phyloP scores from a whole-genome alignment of 1,284 basidiomycete species.

The Melampsora medusae region DNA sequence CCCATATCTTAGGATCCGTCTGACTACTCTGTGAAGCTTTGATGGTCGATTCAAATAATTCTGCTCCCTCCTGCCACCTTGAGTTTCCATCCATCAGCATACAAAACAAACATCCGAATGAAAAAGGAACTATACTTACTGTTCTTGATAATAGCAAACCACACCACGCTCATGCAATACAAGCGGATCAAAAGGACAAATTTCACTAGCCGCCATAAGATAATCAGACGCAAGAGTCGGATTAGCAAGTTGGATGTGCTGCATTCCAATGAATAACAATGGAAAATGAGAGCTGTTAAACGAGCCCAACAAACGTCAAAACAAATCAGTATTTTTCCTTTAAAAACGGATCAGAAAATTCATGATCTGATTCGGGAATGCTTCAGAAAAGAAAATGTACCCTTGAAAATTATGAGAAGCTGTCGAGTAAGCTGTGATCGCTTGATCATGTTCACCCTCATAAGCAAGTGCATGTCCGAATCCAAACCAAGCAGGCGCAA shows the following conservation, averaged over 20 bases:
- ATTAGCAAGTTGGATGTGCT: conserved; percentile 87
- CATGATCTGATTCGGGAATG: conserved; percentile 49
- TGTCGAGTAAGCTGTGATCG: conserved; percentile 95
- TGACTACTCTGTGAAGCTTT: conserved; percentile 75
- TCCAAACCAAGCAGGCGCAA: conserved; percentile 93
- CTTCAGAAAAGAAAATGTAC: conserved; percentile 58
- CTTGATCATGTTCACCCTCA: conserved; percentile 97
- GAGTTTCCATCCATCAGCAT: neutral
- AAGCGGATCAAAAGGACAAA: conserved; percentile 83
- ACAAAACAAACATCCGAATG: neutral
- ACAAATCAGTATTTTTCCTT: neutral
- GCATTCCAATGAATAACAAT: conserved; percentile 94
- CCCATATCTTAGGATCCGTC: conserved; percentile 77
- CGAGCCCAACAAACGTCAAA: conserved; percentile 20
- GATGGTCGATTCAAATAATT: conserved; percentile 70
- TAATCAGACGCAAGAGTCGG: conserved; percentile 79
- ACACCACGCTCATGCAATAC: conserved; percentile 90
- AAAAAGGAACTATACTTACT: conserved; percentile 61
- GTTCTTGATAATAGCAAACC: conserved; percentile 78
- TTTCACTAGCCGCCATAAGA: conserved; percentile 71
- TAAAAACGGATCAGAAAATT: conserved; percentile 26
- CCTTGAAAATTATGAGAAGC: conserved; percentile 90
- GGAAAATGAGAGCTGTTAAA: conserved; percentile 78
- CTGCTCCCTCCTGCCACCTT: conserved; percentile 69
- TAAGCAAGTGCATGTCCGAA: conserved; percentile 96